Percentiles rank a stretch among this genome's conserved stretches.
Evolutionary conservation across 2,329 filamentous ascomycete species (phyloP).

Genomic region (Cytospora chrysosperma): DNA sequence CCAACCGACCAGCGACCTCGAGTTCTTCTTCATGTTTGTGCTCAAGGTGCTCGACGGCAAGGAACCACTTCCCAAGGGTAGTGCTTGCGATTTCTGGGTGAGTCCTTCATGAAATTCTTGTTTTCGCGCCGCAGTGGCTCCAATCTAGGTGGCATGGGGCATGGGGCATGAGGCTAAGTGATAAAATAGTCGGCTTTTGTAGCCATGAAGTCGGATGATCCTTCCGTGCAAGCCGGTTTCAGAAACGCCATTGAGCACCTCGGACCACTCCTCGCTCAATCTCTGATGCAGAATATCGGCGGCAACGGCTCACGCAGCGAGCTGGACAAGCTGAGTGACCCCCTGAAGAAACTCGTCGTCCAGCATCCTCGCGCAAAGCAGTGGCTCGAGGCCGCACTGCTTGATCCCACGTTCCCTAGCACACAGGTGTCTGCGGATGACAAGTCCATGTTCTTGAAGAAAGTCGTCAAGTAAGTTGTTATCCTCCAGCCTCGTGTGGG

Average conservation of each 20-base stretch:
- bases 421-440: slow-evolving; percentile 58
- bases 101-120: slow-evolving; percentile 26
- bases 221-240: slow-evolving; percentile 43
- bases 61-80: slow-evolving; percentile 73
- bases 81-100: slow-evolving; percentile 76
- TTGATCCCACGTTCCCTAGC: slow-evolving; percentile 56
- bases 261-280: slow-evolving; percentile 59
- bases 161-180: neutral
- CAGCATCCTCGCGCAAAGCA: slow-evolving; percentile 54
- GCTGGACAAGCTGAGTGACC: slow-evolving; percentile 68
- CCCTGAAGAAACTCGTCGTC: slow-evolving; percentile 66
- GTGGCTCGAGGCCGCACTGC: slow-evolving; percentile 64
- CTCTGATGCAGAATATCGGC: slow-evolving; percentile 64
- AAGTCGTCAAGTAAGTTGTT: slow-evolving; percentile 60
- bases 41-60: slow-evolving; percentile 67
- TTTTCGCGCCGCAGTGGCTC: too few relatives aligned
- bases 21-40: slow-evolving; percentile 70
- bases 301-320: slow-evolving; percentile 70
- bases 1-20: slow-evolving; percentile 55
- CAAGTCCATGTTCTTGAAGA: slow-evolving; percentile 64
- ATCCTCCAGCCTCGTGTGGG: neutral
- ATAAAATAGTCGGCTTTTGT: slow-evolving; percentile 51
- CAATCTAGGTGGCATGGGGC: too few relatives aligned
- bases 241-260: slow-evolving; percentile 55
- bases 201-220: slow-evolving; percentile 43